These are phyloP conservation scores for Globisporangium okanoganense DNA, from an alignment of 352 stramenopile species.

Conservation along the genomic window DNA sequence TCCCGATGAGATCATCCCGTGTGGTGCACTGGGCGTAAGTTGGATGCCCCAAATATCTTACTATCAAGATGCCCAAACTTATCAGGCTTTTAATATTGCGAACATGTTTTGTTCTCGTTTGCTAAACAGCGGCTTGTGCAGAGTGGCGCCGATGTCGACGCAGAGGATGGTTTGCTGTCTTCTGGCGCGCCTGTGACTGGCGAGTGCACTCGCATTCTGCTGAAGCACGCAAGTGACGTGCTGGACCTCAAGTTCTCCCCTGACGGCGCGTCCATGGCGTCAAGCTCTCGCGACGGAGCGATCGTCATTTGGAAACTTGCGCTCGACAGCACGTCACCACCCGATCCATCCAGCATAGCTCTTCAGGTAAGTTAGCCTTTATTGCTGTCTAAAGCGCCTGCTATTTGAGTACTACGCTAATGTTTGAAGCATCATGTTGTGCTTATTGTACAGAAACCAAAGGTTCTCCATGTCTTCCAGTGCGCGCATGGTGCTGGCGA, in stretches of 20 bases:
- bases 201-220: conserved; percentile 38
- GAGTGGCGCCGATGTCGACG: conserved; percentile 18
- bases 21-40: conserved; percentile 48
- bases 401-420: too few species aligned
- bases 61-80: too few species aligned
- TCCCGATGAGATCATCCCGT: conserved; percentile 59
- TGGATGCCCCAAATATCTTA: too few species aligned
- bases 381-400: neutral
- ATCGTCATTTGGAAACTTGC: conserved; percentile 72
- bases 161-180: conserved; percentile 13
- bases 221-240: conserved; percentile 56
- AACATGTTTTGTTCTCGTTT: too few species aligned
- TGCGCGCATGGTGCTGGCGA: conserved; percentile 43
- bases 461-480: conserved; percentile 36
- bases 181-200: conserved; percentile 19
- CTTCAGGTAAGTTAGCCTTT: neutral
- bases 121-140: conserved; percentile 38
- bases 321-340: conserved; percentile 11
- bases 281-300: conserved; percentile 66
- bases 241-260: conserved; percentile 77
- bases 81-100: too few species aligned
- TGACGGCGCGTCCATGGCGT: conserved; percentile 70
- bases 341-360: neutral
- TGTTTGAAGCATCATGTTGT: neutral
- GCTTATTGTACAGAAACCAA: conserved; percentile 16